These are phyloP conservation scores for Neurospora sp. DNA, from an alignment of 495 filamentous ascomycete genomes.

Conservation along the genomic window DNA sequence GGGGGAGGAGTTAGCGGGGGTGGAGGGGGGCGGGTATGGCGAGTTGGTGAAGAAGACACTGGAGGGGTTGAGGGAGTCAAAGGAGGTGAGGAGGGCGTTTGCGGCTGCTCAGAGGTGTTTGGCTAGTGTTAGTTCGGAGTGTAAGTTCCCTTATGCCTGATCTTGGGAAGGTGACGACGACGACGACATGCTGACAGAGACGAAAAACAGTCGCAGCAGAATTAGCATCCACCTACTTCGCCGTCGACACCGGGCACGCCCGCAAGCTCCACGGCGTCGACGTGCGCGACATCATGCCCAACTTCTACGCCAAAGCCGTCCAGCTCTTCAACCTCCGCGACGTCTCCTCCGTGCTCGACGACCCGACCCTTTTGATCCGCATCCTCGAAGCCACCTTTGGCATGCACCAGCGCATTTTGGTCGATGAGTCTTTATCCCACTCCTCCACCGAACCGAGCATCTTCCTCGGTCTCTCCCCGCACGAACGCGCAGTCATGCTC, in stretches of 20 bases:
- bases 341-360: conserved; percentile 2
- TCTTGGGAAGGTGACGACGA: no score
- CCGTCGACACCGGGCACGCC: conserved; percentile 19
- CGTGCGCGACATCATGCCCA: conserved; percentile 21
- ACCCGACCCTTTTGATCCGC: conserved; percentile 6
- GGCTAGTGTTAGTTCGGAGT: conserved; percentile 10
- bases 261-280: conserved; percentile 19
- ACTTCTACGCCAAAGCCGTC: conserved; percentile 19
- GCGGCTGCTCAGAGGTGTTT: conserved; percentile 18
- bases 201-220: conserved; percentile 10
- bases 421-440: conserved; percentile 10
- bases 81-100: conserved; percentile 13
- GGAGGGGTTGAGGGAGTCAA: conserved; percentile 6
- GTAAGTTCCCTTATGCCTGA: conserved; percentile 3
- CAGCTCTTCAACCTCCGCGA: conserved; percentile 22
- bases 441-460: conserved; percentile 12
- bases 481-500: conserved; percentile 21
- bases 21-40: conserved; percentile 13
- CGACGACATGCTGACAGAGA: no score
- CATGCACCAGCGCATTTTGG: conserved; percentile 5
- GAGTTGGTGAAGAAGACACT: conserved; percentile 10
- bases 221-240: conserved; percentile 15
- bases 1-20: conserved; percentile 7
- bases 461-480: conserved; percentile 15
- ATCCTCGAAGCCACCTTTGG: conserved; percentile 13